Conservation (phyloP, 2,329 filamentous ascomycete genomes). For the Nigrospora sphaerica region DNA sequence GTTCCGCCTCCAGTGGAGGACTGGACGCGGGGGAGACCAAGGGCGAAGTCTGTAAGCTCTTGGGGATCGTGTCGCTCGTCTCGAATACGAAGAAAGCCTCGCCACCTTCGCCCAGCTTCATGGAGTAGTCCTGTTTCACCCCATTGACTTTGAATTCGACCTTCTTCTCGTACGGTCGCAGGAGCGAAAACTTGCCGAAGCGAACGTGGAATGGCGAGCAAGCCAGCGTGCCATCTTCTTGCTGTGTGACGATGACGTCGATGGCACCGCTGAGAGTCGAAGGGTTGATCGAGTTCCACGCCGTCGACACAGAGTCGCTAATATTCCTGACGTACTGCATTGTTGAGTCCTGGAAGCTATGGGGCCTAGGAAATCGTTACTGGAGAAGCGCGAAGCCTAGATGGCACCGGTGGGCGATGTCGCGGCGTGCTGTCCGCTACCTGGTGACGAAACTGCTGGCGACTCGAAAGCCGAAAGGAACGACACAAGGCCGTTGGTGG, state of each 20-base stretch:
- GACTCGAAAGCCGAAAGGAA: no score
- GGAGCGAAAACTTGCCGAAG: slow-evolving; percentile 95
- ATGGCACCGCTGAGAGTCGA: slow-evolving; percentile 95
- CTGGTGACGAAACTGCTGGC: no score
- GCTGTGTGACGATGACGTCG: slow-evolving; percentile 97
- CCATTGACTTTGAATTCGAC: slow-evolving; percentile 97
- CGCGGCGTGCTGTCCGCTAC: no score
- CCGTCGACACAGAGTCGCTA: slow-evolving; percentile 91
- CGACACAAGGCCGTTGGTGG: no score
- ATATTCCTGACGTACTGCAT: slow-evolving; percentile 99
- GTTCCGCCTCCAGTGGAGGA: slow-evolving; percentile 55
- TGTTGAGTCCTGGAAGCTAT: slow-evolving; percentile 12
- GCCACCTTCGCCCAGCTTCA: slow-evolving; percentile 96
- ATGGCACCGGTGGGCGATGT: no score
- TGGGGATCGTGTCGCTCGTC: slow-evolving; percentile 86
- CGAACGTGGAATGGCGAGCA: slow-evolving; percentile 98
- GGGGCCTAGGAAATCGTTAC: no score
- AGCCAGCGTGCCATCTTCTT: slow-evolving; percentile 79
- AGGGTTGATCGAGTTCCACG: slow-evolving; percentile 99
- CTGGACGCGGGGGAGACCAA: slow-evolving; percentile 85
- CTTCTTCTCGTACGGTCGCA: slow-evolving; percentile 96
- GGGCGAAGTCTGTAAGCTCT: slow-evolving; percentile 88
- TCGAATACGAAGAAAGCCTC: slow-evolving; percentile 99
- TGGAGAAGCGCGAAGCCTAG: no score
- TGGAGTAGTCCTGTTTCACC: slow-evolving; percentile 83